A percentile compares a stretch with the other conserved stretches of the same genome.
Conservation (phyloP, 805 yeast species). For the Pichia phayaonensis region DNA sequence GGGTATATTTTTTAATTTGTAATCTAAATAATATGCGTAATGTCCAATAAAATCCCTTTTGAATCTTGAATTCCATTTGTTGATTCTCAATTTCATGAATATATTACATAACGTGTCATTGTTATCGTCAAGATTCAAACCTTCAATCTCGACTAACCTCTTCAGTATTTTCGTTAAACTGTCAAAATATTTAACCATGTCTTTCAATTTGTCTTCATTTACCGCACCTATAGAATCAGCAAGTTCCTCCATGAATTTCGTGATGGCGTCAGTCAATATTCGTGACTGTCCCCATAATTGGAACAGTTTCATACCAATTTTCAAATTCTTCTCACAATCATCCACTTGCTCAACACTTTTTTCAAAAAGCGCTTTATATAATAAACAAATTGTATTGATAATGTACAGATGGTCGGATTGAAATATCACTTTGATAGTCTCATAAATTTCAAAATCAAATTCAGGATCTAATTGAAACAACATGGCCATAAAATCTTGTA, state of each 20-base stretch:
- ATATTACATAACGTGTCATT: neutral
- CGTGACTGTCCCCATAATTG: neutral
- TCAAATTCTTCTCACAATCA: neutral
- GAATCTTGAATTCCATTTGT: neutral
- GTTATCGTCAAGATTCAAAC: neutral
- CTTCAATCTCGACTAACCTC: neutral
- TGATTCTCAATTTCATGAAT: neutral
- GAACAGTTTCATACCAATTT: neutral
- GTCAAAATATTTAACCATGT: slow-evolving; percentile 2
- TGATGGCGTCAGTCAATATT: neutral
- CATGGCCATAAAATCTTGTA: neutral
- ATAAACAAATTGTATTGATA: neutral
- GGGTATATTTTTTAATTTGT: neutral
- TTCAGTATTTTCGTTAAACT: neutral
- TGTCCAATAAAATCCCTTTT: slow-evolving; percentile 2
- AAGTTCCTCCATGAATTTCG: neutral
- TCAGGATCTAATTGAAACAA: neutral
- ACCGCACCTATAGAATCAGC: neutral
- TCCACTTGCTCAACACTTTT: neutral
- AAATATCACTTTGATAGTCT: too few relatives aligned
- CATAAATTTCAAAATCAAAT: neutral
- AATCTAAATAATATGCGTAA: slow-evolving; percentile 1
- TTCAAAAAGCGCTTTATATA: neutral
- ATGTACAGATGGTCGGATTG: too few relatives aligned
- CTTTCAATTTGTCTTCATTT: slow-evolving; percentile 6